Evolutionary conservation across 2,329 filamentous ascomycete species (phyloP), one percentile per base, ranked within the genome.

Genomic region (Dothistroma septosporum): DNA sequence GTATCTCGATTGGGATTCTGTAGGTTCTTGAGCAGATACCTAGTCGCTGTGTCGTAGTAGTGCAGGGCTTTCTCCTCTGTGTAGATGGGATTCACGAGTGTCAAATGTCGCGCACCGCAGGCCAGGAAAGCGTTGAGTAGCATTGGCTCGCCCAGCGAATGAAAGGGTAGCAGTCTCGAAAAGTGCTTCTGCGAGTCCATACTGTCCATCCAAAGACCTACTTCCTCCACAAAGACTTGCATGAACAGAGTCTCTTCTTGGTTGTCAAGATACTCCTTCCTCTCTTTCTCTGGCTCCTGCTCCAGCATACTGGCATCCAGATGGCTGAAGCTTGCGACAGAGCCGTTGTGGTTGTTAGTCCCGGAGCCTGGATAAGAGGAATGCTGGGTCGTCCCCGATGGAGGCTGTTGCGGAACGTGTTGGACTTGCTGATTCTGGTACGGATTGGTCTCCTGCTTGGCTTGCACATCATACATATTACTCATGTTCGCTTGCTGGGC

Each of bases 201-300:
- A 47, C 87, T 90, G 75, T 97, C 93, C 90, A 97, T 96, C 91
- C 93, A 97, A 2, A 91, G 76, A 0, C 89, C 92, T 1, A 97
- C 90, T 66, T 96, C 89, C 70, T 95, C 89, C 7, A 95, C 88
- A 73, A 96, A 97, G 0, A 92, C 87, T 73, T 96, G 91, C 88
- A 97, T 91, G 72, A 92, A 92, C n/a, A 88, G 78, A 0, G 94
- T 83, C 72, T 96, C 91, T 60, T 96, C 90, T 10, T 87, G 83
- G 3, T 85, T 85, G 65, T 85, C 87, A 50, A 96, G 80, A 67
- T 85, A 90, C 55, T 89, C 84, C 41, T 85, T 78, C 32, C 76
- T 75, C 55, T 78, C 78, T 59, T 76, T 77, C 22, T 77, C 72
- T 11, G 50, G 50, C 21, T 53, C 50, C 16, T 77, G 77, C 21